Evolutionary conservation across 2,329 filamentous ascomycete genomes (phyloP).

Genomic region (Emergomyces pasteurianus): DNA sequence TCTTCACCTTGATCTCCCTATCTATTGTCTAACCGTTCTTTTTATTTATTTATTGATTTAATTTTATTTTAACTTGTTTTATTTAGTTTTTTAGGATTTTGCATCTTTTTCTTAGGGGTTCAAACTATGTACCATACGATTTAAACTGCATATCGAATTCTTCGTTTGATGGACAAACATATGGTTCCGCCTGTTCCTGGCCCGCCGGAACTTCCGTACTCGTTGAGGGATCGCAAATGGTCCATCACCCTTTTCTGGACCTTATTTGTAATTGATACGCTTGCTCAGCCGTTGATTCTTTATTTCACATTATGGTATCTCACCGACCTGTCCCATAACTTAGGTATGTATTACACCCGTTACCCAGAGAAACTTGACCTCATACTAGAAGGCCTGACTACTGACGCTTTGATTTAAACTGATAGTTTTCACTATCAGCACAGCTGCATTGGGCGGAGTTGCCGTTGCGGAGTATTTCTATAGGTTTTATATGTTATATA

Average conservation of each 20-base stretch:
- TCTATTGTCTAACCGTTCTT: too few relatives aligned
- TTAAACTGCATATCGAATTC: not conserved
- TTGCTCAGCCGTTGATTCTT: slow-evolving; percentile 46
- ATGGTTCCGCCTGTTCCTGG: slow-evolving; percentile 13
- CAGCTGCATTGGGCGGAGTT: slow-evolving; percentile 28
- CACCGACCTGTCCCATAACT: slow-evolving; percentile 35
- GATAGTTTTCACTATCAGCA: slow-evolving; percentile 34
- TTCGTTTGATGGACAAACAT: slow-evolving; percentile 25
- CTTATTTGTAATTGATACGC: slow-evolving; percentile 46
- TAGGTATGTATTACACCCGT: slow-evolving; percentile 17
- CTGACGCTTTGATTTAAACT: not conserved
- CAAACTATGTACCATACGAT: not conserved
- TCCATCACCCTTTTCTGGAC: slow-evolving; percentile 48
- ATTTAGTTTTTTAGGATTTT: too few relatives aligned
- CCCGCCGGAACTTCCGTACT: slow-evolving; percentile 45
- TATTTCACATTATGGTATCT: slow-evolving; percentile 52
- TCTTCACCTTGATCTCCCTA: too few relatives aligned
- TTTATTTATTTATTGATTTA: too few relatives aligned
- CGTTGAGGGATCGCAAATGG: slow-evolving; percentile 41
- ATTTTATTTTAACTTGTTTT: too few relatives aligned
- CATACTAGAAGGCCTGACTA: not conserved
- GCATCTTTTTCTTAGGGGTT: not conserved
- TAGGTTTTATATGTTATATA: slow-evolving; percentile 28
- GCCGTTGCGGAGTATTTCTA: slow-evolving; percentile 34
- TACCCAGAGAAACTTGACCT: not conserved